A percentile compares a stretch with the other conserved stretches of the same genome.
Evolutionary conservation across 257 asterid species (phyloP).

Genomic region (Solanum commersonii): DNA sequence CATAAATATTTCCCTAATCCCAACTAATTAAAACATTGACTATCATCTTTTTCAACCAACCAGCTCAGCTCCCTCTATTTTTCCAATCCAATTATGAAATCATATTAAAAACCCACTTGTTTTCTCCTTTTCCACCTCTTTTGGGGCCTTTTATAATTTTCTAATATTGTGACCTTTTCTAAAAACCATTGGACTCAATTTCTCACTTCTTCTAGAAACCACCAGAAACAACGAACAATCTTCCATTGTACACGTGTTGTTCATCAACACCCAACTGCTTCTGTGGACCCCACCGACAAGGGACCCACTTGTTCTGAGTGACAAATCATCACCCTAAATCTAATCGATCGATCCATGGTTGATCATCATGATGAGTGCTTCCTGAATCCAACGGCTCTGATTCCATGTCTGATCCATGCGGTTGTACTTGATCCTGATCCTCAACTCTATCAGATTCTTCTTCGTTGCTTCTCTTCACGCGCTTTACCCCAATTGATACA

Average conservation of each 20-base stretch:
- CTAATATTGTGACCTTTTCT: not conserved
- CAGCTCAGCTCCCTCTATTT: not conserved
- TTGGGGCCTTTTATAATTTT: not conserved
- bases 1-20: not conserved
- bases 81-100: not conserved
- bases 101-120: not conserved
- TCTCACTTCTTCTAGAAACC: not conserved
- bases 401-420: constrained; percentile 18
- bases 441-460: not conserved
- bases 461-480: constrained; percentile 20
- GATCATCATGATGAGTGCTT: constrained; percentile 8
- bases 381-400: constrained; percentile 38
- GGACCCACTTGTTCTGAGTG: not conserved
- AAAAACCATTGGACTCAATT: not conserved
- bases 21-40: not conserved
- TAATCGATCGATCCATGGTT: not conserved
- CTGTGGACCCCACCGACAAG: not conserved
- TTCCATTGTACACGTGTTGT: constrained; percentile 4
- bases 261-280: not conserved
- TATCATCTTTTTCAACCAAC: not conserved
- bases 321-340: not conserved
- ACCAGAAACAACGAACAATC: constrained; percentile 1
- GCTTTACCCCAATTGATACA: constrained; percentile 46
- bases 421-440: constrained; percentile 8
- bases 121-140: not conserved